These are phyloP conservation scores for Chaetomium sp. DNA, from an alignment of 2,329 filamentous ascomycete genomes.

Conservation along the genomic window DNA sequence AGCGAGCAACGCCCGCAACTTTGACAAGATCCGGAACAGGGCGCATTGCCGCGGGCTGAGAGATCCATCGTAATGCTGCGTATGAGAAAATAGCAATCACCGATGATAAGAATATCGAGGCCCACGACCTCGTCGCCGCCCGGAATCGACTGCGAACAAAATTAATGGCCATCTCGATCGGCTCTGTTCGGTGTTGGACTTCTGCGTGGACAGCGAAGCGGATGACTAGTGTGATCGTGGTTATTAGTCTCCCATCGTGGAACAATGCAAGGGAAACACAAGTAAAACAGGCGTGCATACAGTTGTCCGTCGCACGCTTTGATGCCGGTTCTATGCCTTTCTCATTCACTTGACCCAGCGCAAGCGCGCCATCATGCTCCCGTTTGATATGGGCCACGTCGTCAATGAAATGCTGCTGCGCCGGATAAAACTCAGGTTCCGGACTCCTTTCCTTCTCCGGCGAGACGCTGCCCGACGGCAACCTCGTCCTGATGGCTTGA, in stretches of 20 bases:
- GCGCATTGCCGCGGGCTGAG: conserved; percentile 59
- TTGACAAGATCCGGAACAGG: conserved; percentile 83
- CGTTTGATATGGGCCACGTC: conserved; percentile 27
- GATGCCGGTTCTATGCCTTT: conserved; percentile 19
- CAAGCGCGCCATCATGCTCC: conserved; percentile 30
- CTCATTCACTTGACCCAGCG: conserved; percentile 11
- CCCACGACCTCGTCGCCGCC: conserved; percentile 61
- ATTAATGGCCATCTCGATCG: conserved; percentile 66
- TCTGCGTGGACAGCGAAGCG: conserved; percentile 83
- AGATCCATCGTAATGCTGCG: conserved; percentile 57
- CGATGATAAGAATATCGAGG: conserved; percentile 57
- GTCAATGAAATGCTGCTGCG: conserved; percentile 16
- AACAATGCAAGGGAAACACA: conserved; percentile 8
- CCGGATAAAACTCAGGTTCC: conserved; percentile 30
- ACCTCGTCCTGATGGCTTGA: conserved; percentile 47
- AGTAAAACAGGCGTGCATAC: conserved; percentile 32
- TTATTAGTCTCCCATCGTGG: neutral
- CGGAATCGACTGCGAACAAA: conserved; percentile 56
- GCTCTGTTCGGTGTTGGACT: conserved; percentile 79
- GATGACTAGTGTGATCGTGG: conserved; percentile 53
- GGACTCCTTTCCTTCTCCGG: conserved; percentile 49
- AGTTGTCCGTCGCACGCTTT: conserved; percentile 41
- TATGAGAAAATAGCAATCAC: conserved; percentile 59
- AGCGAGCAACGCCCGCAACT: conserved; percentile 79
- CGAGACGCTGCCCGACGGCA: conserved; percentile 50